These are phyloP conservation scores for Suillus plorans DNA, from an alignment of 768 basidiomycete genomes.

Conservation along the genomic window DNA sequence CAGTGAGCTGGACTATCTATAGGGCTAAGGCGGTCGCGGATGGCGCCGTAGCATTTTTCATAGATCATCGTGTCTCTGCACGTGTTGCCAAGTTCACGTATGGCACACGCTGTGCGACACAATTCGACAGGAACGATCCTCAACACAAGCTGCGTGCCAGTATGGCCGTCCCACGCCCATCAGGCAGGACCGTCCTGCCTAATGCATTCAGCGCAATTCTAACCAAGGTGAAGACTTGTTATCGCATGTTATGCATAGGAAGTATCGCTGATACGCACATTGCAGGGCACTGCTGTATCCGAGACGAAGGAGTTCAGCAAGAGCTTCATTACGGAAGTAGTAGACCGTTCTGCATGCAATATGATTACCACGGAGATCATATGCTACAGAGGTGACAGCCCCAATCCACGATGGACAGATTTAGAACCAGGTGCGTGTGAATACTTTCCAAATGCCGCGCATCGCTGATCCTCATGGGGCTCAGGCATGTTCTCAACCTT, in stretches of 20 bases:
- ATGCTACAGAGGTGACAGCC: conserved; percentile 26
- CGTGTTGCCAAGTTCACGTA: conserved; percentile 41
- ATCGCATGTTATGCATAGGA: neutral
- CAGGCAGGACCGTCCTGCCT: conserved; percentile 32
- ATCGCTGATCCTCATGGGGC: neutral
- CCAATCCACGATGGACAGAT: conserved; percentile 30
- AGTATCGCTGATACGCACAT: neutral
- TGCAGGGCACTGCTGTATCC: conserved; percentile 28
- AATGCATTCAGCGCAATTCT: conserved; percentile 32
- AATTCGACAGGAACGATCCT: conserved; percentile 29
- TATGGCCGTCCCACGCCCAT: conserved; percentile 29
- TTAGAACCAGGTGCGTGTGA: conserved; percentile 25
- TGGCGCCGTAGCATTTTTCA: conserved; percentile 43
- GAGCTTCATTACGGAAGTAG: conserved; percentile 30
- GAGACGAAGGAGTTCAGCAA: conserved; percentile 33
- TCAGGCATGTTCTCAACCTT: conserved; percentile 28
- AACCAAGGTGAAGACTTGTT: conserved; percentile 19
- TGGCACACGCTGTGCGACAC: conserved; percentile 32
- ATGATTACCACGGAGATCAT: conserved; percentile 30
- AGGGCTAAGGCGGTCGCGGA: conserved; percentile 50
- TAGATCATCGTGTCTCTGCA: conserved; percentile 41
- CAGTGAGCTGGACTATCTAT: neutral
- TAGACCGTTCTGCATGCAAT: conserved; percentile 27
- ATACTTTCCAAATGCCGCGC: neutral
- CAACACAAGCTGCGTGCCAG: conserved; percentile 30